Conservation (phyloP, 1,139 yeast genomes). For the Saccharomycopsis hybrid region DNA sequence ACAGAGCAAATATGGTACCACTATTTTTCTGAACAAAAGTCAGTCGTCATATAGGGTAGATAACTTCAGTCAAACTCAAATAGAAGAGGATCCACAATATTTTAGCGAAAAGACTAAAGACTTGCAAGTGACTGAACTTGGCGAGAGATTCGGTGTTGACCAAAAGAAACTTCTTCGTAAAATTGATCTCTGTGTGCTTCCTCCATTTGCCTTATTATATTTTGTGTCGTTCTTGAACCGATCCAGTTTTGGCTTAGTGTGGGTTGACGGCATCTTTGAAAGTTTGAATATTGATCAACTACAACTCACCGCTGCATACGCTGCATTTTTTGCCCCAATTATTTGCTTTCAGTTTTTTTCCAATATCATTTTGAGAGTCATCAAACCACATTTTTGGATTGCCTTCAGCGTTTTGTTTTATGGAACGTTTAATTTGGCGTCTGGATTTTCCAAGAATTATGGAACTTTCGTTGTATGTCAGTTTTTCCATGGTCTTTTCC, state of each 20-base stretch:
- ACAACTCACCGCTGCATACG: constrained; percentile 29
- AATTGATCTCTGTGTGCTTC: constrained; percentile 13
- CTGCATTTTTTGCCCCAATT: constrained; percentile 69
- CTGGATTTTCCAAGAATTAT: constrained; percentile 45
- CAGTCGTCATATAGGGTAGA: background rate
- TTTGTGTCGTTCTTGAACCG: constrained; percentile 16
- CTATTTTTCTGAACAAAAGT: too few relatives aligned
- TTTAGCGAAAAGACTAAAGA: constrained; percentile 21
- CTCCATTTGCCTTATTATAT: constrained; percentile 17
- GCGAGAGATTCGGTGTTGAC: constrained; percentile 28
- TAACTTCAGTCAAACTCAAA: background rate
- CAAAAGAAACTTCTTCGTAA: constrained; percentile 12
- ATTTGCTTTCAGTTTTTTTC: constrained; percentile 60
- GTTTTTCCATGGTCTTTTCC: constrained; percentile 17
- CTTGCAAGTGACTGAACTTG: constrained; percentile 32
- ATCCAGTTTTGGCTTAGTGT: constrained; percentile 13
- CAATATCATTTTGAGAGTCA: constrained; percentile 51
- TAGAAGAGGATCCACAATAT: background rate
- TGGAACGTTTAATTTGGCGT: constrained; percentile 59
- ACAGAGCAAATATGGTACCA: too few relatives aligned
- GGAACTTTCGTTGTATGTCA: constrained; percentile 11
- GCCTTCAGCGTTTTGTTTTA: constrained; percentile 24
- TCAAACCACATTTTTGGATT: constrained; percentile 48
- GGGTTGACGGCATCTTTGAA: constrained; percentile 10
- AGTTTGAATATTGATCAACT: constrained; percentile 16